Evolutionary conservation across 495 filamentous ascomycete species (phyloP).

Genomic region (Astrothelium macrocarpum): DNA sequence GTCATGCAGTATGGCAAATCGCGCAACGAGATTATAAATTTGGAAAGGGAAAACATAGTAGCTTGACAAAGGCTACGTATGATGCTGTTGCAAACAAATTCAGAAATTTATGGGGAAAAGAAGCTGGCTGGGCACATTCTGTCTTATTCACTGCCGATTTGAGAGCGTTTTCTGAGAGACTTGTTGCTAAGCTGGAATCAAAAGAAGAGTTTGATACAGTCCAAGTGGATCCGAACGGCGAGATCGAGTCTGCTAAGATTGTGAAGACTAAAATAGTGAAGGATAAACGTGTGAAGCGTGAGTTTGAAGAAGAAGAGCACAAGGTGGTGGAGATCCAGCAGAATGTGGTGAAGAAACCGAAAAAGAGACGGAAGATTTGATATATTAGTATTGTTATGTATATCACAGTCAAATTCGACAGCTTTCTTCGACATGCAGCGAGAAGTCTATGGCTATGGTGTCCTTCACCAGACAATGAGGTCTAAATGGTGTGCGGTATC

Average conservation of each 20-base stretch:
- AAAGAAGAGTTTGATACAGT: slow-evolving; percentile 31
- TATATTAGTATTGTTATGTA: neutral
- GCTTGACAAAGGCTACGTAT: slow-evolving; percentile 79
- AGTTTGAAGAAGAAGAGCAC: slow-evolving; percentile 14
- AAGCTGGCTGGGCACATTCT: slow-evolving; percentile 95
- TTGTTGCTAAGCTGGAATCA: slow-evolving; percentile 44
- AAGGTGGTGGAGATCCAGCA: slow-evolving; percentile 20
- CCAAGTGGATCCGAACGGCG: slow-evolving; percentile 24
- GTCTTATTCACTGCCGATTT: slow-evolving; percentile 95
- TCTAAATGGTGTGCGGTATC: no score
- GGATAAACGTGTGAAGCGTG: slow-evolving; percentile 21
- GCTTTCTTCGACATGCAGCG: no score
- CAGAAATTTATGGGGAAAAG: slow-evolving; percentile 78
- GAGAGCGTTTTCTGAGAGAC: slow-evolving; percentile 64
- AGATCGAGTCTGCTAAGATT: slow-evolving; percentile 14
- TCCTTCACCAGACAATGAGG: no score
- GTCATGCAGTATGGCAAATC: slow-evolving; percentile 77
- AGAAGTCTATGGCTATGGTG: no score
- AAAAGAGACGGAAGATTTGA: neutral
- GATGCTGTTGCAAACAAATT: slow-evolving; percentile 86
- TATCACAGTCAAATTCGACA: neutral
- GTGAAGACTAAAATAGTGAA: slow-evolving; percentile 10
- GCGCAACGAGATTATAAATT: slow-evolving; percentile 93
- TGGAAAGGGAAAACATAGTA: slow-evolving; percentile 73
- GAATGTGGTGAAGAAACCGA: neutral